Conservation (phyloP, 2,329 filamentous ascomycete species). For the Fusarium incarnatum region DNA sequence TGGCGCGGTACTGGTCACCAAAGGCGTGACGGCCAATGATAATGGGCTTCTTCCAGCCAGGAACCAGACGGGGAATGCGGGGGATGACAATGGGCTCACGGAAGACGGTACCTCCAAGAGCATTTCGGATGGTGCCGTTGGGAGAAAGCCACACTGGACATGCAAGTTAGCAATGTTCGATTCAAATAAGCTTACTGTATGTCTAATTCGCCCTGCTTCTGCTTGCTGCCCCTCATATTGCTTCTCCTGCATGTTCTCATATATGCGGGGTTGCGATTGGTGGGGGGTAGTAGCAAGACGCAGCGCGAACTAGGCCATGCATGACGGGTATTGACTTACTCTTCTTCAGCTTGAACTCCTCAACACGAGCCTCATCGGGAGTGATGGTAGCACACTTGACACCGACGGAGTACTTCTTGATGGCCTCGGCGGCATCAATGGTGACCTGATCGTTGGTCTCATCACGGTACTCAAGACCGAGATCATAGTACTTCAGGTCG, state of each 20-base stretch:
- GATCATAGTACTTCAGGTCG: constrained; percentile 97
- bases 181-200: constrained; percentile 12
- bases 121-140: constrained; percentile 87
- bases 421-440: constrained; percentile 92
- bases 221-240: constrained; percentile 19
- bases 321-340: constrained; percentile 67
- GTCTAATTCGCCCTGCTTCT: constrained; percentile 29
- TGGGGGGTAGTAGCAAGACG: constrained; percentile 32
- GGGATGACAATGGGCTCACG: constrained; percentile 98
- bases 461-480: constrained; percentile 94
- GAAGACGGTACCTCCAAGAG: constrained; percentile 94
- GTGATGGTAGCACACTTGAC: constrained; percentile 99
- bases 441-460: constrained; percentile 97
- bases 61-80: constrained; percentile 90
- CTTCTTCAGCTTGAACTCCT: constrained; percentile 99
- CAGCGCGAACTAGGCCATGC: constrained; percentile 19
- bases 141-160: constrained; percentile 92
- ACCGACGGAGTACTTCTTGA: constrained; percentile 98
- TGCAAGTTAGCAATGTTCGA: constrained; percentile 38
- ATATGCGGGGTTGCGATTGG: constrained; percentile 43
- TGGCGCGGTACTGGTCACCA: constrained; percentile 98
- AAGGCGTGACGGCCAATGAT: constrained; percentile 99
- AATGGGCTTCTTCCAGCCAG: constrained; percentile 98
- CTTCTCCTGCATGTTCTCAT: constrained; percentile 34
- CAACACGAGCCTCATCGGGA: constrained; percentile 92